phyloP scores from a whole-genome alignment of 2,329 filamentous ascomycete species.

The Paramyrothecium roridum region DNA sequence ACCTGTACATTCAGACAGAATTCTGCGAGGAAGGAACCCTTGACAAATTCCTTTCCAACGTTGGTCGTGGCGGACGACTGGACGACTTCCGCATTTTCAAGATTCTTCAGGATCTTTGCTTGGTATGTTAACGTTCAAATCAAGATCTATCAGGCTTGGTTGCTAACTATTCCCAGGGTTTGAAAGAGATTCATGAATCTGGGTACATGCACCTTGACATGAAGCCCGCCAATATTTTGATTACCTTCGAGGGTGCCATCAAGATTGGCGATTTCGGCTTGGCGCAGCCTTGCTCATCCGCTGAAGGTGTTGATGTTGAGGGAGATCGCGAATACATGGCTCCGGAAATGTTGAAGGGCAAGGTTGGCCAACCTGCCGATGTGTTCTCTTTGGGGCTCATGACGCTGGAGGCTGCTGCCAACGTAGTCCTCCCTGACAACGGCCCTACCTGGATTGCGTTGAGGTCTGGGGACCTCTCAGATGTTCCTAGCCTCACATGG shows the following conservation, averaged over 20 bases:
- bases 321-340: constrained; percentile 96
- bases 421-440: constrained; percentile 91
- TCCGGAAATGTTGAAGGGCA: constrained; percentile 83
- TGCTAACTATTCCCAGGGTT: constrained; percentile 54
- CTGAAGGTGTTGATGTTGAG: constrained; percentile 78
- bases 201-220: constrained; percentile 84
- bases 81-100: constrained; percentile 99
- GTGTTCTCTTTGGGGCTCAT: constrained; percentile 93
- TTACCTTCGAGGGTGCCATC: constrained; percentile 75
- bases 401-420: constrained; percentile 90
- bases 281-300: constrained; percentile 75
- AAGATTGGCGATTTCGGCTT: constrained; percentile 88
- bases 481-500: constrained; percentile 84
- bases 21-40: constrained; percentile 94
- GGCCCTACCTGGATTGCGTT: constrained; percentile 88
- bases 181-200: constrained; percentile 85
- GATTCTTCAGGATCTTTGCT: constrained; percentile 80
- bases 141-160: not conserved
- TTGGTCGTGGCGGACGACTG: constrained; percentile 79
- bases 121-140: constrained; percentile 55
- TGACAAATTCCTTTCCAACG: constrained; percentile 77
- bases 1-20: constrained; percentile 96
- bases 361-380: constrained; percentile 87
- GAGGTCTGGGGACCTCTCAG: constrained; percentile 82
- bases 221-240: constrained; percentile 81